A percentile compares a stretch with the other conserved stretches of the same genome.
These are phyloP conservation scores for Scheffersomyces lignicola DNA, from an alignment of 1,139 yeast genomes.

Conservation along the genomic window DNA sequence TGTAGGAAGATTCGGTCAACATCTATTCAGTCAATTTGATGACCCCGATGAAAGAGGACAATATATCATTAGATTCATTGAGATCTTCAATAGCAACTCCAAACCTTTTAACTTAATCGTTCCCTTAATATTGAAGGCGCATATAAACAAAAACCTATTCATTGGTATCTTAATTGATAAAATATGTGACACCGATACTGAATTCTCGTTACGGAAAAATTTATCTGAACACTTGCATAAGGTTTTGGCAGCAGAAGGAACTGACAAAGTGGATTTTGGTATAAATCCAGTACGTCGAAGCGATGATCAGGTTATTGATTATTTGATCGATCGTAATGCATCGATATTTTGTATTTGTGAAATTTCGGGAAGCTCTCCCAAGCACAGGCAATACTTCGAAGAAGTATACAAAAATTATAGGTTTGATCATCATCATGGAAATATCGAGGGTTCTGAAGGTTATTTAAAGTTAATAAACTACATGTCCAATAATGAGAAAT, in stretches of 20 bases:
- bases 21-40: conserved; percentile 12
- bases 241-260: conserved; percentile 1
- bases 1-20: conserved; percentile 67
- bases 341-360: not conserved
- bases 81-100: conserved; percentile 33
- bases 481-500: not conserved
- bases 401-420: conserved; percentile 3
- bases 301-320: conserved; percentile 11
- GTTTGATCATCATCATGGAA: conserved; percentile 33
- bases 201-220: not conserved
- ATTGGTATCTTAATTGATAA: not conserved
- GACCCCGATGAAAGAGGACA: conserved; percentile 25
- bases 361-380: not conserved
- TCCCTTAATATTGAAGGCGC: not conserved
- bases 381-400: not conserved
- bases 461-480: conserved; percentile 16
- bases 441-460: conserved; percentile 33
- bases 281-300: conserved; percentile 16
- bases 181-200: not conserved
- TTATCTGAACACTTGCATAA: not conserved
- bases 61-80: conserved; percentile 54
- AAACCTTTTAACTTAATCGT: conserved; percentile 1
- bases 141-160: not conserved
- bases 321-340: not conserved
- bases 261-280: conserved; percentile 4